Evolutionary conservation across 306 rosid species (phyloP), one percentile per base, ranked within the genome.

Genomic region (Calophaca sinica): DNA sequence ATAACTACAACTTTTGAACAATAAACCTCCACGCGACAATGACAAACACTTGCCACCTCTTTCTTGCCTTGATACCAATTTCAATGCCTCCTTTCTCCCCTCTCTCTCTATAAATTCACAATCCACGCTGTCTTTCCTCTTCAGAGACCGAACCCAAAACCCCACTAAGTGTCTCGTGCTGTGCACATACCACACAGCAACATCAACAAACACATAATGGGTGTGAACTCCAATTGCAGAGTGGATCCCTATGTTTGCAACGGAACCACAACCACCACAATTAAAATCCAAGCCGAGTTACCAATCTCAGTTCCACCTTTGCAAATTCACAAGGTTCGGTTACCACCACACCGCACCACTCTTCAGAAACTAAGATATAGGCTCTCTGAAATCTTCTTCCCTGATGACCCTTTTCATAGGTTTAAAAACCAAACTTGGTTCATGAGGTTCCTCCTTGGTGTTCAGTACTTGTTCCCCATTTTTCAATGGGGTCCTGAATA

Each of bases 401-500:
- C 98, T 0, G 98, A 96, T 46, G 91, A 96, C 33, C 99, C 99
- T 32, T 79, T 96, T 13, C 83, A 89, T 81, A 64, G 74, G 49
- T 90, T 92, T 85, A 89, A 89, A 68, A 84, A 92, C 84, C 89
- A 90, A 62, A 68, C 93, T 9, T 74, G 76, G 54, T 4, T 80
- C 70, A 71, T 9, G 13, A 96, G 88, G 59, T 11, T 92, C 6
- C 39, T 87, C 12, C 88, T 96, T 11, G 89, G 71, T 42, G 88
- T 96, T 52, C 98, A 96, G 11, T 87, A 73, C 55, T 39, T 92
- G 67, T 90, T 92, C 79, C 98, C 99, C 2, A 86, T 96, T 38
- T 92, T 90, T 68, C 96, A 96, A 29, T 96, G 98, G 99, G 99
- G 82, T 0, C 96, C 98, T 6, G 65, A 72, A 0, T 92, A 96